Evolutionary conservation across 768 basidiomycete species (phyloP), one percentile per base, ranked within the genome.

Genomic region (Lenzites betulinus): DNA sequence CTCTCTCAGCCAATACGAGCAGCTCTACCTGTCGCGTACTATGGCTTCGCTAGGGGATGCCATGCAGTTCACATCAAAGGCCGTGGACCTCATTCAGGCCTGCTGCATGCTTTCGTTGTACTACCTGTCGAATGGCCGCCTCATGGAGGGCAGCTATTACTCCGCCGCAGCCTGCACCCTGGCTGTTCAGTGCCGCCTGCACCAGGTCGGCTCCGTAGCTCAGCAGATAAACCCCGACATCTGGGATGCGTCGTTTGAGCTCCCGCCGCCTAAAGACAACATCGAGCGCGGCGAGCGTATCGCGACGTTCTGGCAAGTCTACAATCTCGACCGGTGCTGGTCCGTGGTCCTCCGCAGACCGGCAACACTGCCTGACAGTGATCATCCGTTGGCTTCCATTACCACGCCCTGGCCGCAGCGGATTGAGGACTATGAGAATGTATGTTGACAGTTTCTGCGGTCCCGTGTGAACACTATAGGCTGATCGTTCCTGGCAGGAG

Each of bases 251-350:
- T 68, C 74, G 3, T 80, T 80, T 61, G 80, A 83, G 43, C 75
- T 86, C 50, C 84, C 84, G 46, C 87, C 85, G 2, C 75, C 83
- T 1, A 83, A 83, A 69, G 81, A 82, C 64, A 75, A 80, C 41
- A 71, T 86, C 49, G 83, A 85, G 64, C 85, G 87, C 46, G 88
- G 86, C 48, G 89, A 92, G 69, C 79, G 88, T 42, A 85, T 91
- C 57, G 72, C 86, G 39, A 81, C 90, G 0, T 93, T 93, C 66
- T 93, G 91, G 91, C 89, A 92, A 69, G 88, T 90, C 12, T 93
- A 86, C 73, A 83, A 84, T 66, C 77, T 92, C 64, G 91, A 93
- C 72, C 83, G 87, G 30, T 90, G 89, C 68, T 92, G 90, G 89
- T 90, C 90, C 22, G 85, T 87, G 6, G 82, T 85, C 11, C 79